phyloP scores from a whole-genome alignment of 2,329 filamentous ascomycete genomes.

The Cladophialophora yegresii region DNA sequence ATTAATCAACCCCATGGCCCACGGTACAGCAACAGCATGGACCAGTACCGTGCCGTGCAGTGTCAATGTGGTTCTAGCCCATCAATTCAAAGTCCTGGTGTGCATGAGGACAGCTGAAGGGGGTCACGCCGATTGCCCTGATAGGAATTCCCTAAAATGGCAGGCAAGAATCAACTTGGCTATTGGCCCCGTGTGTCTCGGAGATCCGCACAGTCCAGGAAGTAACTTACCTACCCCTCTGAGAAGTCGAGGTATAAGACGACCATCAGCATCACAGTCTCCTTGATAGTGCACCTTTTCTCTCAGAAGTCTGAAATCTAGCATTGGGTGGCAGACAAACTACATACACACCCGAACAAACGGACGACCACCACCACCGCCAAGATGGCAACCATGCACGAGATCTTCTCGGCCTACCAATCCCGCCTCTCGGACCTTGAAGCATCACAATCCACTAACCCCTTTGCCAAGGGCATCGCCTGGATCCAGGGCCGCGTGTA shows the following conservation, averaged over 20 bases:
- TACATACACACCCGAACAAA: too few species aligned
- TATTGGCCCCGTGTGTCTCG: background rate
- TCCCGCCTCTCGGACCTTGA: constrained; percentile 40
- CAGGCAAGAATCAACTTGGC: background rate
- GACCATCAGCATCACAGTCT: background rate
- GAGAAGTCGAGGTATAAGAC: background rate
- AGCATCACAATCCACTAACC: constrained; percentile 41
- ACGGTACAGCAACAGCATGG: too few species aligned
- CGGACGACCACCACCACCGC: background rate
- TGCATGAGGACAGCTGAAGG: background rate
- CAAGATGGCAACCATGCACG: constrained; percentile 50
- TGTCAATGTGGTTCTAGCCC: too few species aligned
- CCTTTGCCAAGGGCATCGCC: constrained; percentile 50
- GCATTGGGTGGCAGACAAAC: too few species aligned
- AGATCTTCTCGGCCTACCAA: constrained; percentile 47
- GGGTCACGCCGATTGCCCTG: background rate
- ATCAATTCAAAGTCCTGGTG: too few species aligned
- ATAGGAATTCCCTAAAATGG: background rate
- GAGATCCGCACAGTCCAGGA: background rate
- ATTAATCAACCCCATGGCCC: too few species aligned
- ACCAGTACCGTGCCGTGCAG: too few species aligned
- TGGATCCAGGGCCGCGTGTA: constrained; percentile 51
- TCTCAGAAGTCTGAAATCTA: too few species aligned
- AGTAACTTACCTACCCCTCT: background rate
- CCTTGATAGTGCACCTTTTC: too few species aligned